Percentiles rank a stretch among this genome's conserved stretches.
Evolutionary conservation across 2,329 filamentous ascomycete species (phyloP).

Genomic region (Penicillium rolfsii): DNA sequence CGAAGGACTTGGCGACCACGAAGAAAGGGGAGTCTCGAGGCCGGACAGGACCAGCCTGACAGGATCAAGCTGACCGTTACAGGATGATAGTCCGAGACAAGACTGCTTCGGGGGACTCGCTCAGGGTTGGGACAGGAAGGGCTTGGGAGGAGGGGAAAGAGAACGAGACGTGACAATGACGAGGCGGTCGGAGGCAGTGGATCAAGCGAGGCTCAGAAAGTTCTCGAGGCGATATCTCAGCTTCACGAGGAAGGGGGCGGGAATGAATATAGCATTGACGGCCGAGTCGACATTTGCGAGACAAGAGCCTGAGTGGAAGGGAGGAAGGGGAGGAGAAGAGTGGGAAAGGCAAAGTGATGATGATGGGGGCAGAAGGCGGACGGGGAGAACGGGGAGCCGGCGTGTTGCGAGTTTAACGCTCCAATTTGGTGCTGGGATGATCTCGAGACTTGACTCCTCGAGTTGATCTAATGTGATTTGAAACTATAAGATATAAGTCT

Average conservation of each 20-base stretch:
- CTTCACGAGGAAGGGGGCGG: conserved; percentile 19
- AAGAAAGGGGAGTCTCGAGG: neutral
- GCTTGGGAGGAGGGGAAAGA: neutral
- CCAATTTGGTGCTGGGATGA: neutral
- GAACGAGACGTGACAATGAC: conserved; percentile 31
- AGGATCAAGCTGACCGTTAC: neutral
- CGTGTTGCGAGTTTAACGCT: conserved; percentile 20
- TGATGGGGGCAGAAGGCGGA: conserved; percentile 19
- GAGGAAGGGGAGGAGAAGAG: conserved; percentile 10
- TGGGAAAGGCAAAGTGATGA: conserved; percentile 10
- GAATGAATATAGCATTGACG: conserved; percentile 9
- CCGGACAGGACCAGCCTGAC: neutral
- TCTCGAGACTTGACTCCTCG: neutral
- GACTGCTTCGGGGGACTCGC: conserved; percentile 20
- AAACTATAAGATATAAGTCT: neutral
- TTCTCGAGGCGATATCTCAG: conserved; percentile 14
- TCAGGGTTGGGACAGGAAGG: neutral
- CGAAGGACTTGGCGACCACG: neutral
- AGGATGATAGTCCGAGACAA: conserved; percentile 1
- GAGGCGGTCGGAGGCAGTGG: conserved; percentile 29
- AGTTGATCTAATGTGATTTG: neutral
- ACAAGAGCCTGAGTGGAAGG: neutral
- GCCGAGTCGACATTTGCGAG: conserved; percentile 19
- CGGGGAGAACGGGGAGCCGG: conserved; percentile 32
- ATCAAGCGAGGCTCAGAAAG: conserved; percentile 24